phyloP scores from a whole-genome alignment of 2,329 filamentous ascomycete genomes.

The Furcasterigmium furcatum region DNA sequence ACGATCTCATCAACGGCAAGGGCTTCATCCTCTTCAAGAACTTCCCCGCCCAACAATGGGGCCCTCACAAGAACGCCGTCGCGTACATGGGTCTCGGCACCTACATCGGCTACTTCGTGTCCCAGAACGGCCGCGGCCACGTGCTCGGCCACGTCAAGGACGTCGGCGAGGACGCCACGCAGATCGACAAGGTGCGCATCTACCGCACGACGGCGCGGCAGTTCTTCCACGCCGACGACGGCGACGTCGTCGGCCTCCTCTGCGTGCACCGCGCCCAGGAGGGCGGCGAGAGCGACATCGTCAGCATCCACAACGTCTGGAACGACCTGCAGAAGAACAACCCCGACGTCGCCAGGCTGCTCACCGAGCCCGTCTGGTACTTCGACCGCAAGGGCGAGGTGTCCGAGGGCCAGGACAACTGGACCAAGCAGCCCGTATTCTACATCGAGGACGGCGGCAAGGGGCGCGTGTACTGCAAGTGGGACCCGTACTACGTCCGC shows the following conservation, averaged over 20 bases:
- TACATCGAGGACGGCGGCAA: slow-evolving; percentile 70
- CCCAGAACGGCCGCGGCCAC: slow-evolving; percentile 81
- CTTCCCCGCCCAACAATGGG: slow-evolving; percentile 75
- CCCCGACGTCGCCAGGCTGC: slow-evolving; percentile 72
- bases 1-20: slow-evolving; percentile 67
- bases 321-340: slow-evolving; percentile 73
- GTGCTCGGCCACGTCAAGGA: slow-evolving; percentile 89
- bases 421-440: slow-evolving; percentile 68
- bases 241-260: slow-evolving; percentile 78
- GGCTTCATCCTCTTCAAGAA: slow-evolving; percentile 89
- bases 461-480: slow-evolving; percentile 75
- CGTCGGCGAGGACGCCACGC: slow-evolving; percentile 73
- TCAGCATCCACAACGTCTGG: slow-evolving; percentile 76
- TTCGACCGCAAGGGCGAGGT: slow-evolving; percentile 89
- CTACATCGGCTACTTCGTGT: slow-evolving; percentile 84
- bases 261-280: slow-evolving; percentile 76
- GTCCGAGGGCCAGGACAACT: slow-evolving; percentile 70
- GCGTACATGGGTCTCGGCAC: slow-evolving; percentile 90
- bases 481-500: slow-evolving; percentile 85
- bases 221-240: slow-evolving; percentile 83
- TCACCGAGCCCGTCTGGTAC: slow-evolving; percentile 82
- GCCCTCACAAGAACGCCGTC: slow-evolving; percentile 73
- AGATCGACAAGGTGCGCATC: slow-evolving; percentile 85
- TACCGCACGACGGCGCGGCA: slow-evolving; percentile 84
- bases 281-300: slow-evolving; percentile 81